Conservation (phyloP, 78 protist species). For the Dictyostelium firmibasis region DNA sequence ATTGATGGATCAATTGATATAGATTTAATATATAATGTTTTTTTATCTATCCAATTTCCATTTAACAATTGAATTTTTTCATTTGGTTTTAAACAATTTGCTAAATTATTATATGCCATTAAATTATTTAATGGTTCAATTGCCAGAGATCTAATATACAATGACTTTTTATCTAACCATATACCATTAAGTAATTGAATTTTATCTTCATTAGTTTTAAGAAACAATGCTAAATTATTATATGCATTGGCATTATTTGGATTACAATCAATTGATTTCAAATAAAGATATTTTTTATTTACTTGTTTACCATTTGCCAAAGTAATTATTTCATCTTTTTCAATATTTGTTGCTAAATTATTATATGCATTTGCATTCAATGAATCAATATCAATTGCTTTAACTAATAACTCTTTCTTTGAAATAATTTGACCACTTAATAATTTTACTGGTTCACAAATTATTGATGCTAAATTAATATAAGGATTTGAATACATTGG, state of each 20-base stretch:
- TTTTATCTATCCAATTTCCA: background rate
- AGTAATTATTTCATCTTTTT: background rate
- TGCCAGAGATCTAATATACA: background rate
- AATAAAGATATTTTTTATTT: background rate
- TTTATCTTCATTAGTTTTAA: background rate
- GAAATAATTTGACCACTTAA: background rate
- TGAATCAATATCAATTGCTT: background rate
- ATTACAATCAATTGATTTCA: background rate
- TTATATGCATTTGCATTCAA: background rate
- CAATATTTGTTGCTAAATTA: background rate
- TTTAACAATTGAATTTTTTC: background rate
- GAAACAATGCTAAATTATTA: background rate
- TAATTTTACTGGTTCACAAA: background rate
- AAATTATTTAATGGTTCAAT: background rate
- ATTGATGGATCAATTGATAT: background rate
- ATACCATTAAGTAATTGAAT: background rate
- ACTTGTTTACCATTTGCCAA: background rate
- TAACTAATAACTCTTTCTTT: background rate
- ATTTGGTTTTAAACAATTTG: background rate
- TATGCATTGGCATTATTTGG: background rate
- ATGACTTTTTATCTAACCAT: background rate
- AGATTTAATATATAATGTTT: background rate
- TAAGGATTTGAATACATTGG: constrained; percentile 1
- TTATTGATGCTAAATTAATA: background rate
- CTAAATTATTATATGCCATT: constrained; percentile 10